phyloP scores from a whole-genome alignment of 2,329 filamentous ascomycete species.

The Tolypocladium sp. region DNA sequence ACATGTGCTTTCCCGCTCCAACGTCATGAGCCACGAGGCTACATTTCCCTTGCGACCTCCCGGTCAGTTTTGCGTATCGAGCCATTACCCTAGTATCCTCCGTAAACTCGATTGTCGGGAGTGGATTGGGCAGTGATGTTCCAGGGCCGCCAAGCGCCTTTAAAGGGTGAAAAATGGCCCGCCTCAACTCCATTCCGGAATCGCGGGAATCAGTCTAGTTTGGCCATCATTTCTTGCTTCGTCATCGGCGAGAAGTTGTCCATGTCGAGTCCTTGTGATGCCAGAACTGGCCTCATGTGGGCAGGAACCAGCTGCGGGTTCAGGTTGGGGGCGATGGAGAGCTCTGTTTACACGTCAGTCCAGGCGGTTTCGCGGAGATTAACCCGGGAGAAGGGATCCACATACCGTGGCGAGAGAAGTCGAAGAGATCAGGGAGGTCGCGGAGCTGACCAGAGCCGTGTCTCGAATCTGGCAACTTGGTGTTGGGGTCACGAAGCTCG shows the following conservation, averaged over 20 bases:
- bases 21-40: slow-evolving; percentile 15
- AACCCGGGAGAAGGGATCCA: slow-evolving; percentile 3
- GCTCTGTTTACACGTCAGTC: slow-evolving; percentile 48
- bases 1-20: slow-evolving; percentile 3
- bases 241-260: slow-evolving; percentile 86
- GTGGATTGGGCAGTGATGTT: slow-evolving; percentile 18
- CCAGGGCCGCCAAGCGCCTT: slow-evolving; percentile 19
- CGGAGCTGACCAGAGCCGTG: slow-evolving; percentile 72
- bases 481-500: slow-evolving; percentile 85
- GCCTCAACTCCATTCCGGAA: slow-evolving; percentile 18
- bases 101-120: slow-evolving; percentile 18
- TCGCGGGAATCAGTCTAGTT: slow-evolving; percentile 66
- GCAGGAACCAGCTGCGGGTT: slow-evolving; percentile 82
- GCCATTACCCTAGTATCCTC: slow-evolving; percentile 17
- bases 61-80: slow-evolving; percentile 16
- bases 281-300: slow-evolving; percentile 68
- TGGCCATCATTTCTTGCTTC: slow-evolving; percentile 95
- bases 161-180: slow-evolving; percentile 20
- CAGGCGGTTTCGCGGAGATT: background rate
- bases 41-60: slow-evolving; percentile 16
- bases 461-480: slow-evolving; percentile 86
- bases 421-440: slow-evolving; percentile 81
- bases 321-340: slow-evolving; percentile 86
- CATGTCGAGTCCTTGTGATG: slow-evolving; percentile 75
- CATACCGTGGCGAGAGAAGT: slow-evolving; percentile 90